Evolutionary conservation across 2,329 filamentous ascomycete species (phyloP), one percentile per base, ranked within the genome.

Genomic region (Boeremia exigua): DNA sequence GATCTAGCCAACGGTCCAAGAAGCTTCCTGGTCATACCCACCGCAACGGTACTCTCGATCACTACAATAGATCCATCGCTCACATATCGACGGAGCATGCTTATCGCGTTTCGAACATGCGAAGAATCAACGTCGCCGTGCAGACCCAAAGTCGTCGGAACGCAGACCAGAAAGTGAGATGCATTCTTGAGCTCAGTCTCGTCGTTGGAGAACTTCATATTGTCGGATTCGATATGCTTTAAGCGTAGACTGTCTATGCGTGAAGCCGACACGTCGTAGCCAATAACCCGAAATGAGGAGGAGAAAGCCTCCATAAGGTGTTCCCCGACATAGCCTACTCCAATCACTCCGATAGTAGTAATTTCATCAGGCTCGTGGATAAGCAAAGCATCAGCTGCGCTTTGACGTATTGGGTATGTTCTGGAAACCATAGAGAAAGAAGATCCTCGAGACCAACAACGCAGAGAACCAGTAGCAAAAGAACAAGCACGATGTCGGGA

Each of bases 21-120:
- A 5, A 84, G 74, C 34, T 77, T 60, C 14, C 82, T 76, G 0
- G 82, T 84, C 79, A 82, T 84, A 17, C 82, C 82, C 9, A 85
- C 79, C 9, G 81, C 79, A 17, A 85, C 82, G 1, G 81, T 82
- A 56, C 79, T 82, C 61, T 85, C 82, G 25, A 85, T 77, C 25
- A 84, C 79, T 6, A 84, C 77, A 6, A 78, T 79, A 0, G 78
- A 76, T 3, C 81, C 81, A 3, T 68, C 72, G 1, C 77, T 73
- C 5, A 78, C 81, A 36, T 81, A 70, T 12, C 62, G 64, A 3
- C 70, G 67, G 9, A 84, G 78, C 4, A 75, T 75, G 12, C 62
- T 61, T 17, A 84, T 67, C 1, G 82, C 81, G 43, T 71, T 78
- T 15, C 72, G 66, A 5, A 84, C 68, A 59, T 78, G 81, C 1